Evolutionary conservation across 176 grass and related monocot species (phyloP).

Genomic region (Poa annua): DNA sequence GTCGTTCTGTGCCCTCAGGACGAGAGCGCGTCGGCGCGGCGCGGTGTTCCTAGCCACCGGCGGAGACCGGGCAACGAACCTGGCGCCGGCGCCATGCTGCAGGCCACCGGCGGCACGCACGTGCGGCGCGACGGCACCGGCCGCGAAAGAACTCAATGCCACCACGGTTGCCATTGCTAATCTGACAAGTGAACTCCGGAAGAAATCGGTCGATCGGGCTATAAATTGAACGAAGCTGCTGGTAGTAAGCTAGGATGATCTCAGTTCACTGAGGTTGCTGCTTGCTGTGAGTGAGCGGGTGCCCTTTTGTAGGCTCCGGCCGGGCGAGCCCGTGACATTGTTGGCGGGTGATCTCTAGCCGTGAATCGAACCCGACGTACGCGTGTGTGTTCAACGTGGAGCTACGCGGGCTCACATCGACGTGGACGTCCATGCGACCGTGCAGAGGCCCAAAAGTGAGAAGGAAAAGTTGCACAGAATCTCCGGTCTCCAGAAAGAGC

Average conservation of each 20-base stretch:
- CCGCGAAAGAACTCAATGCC: background rate
- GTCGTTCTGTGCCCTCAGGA: background rate
- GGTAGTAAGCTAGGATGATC: background rate
- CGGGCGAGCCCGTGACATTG: background rate
- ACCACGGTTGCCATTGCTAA: background rate
- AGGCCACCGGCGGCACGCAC: background rate
- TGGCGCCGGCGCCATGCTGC: background rate
- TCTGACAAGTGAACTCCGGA: background rate
- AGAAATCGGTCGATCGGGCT: background rate
- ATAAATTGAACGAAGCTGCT: background rate
- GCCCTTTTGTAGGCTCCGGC: background rate
- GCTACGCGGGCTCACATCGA: background rate
- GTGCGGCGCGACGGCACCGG: background rate
- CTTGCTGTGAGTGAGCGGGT: background rate
- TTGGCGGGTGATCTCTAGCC: background rate
- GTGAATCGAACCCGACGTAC: background rate
- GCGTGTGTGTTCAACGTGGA: background rate
- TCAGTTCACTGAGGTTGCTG: background rate
- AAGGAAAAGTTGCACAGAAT: background rate
- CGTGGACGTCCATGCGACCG: background rate
- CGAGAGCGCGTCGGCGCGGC: background rate
- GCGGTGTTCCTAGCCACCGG: background rate
- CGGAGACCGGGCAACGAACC: background rate
- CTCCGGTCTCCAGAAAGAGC: background rate
- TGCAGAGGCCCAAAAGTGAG: background rate